A percentile compares a stretch with the other conserved stretches of the same genome.
These are phyloP conservation scores for Solanum pennellii DNA, from an alignment of 257 asterid genomes.

Conservation along the genomic window DNA sequence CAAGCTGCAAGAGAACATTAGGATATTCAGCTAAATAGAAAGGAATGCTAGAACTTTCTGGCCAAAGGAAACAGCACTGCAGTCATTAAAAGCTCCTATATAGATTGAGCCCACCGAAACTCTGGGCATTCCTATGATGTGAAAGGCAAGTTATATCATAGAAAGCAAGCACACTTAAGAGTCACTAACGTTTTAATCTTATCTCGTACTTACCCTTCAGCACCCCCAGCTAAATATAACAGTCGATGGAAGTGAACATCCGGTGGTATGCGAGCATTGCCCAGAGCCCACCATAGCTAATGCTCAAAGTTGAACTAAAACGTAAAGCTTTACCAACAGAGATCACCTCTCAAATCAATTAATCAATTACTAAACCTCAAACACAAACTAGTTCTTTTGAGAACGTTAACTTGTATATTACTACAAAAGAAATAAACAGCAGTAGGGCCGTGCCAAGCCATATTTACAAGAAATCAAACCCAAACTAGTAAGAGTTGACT, in stretches of 20 bases:
- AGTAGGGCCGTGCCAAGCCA: not conserved
- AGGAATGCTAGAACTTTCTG: not conserved
- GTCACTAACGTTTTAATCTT: not conserved
- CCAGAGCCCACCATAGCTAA: not conserved
- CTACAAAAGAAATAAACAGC: not conserved
- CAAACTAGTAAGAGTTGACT: not conserved
- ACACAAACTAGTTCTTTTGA: not conserved
- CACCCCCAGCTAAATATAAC: not conserved
- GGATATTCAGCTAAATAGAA: not conserved
- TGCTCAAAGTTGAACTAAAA: not conserved
- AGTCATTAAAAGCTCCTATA: not conserved
- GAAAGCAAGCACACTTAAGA: not conserved
- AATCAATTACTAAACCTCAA: not conserved
- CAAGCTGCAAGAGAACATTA: conserved; percentile 52
- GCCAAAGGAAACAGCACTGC: not conserved
- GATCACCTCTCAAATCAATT: not conserved
- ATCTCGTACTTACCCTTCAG: not conserved
- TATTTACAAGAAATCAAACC: not conserved
- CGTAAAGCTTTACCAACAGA: not conserved
- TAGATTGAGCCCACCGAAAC: not conserved
- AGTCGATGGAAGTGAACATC: not conserved
- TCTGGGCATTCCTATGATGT: not conserved
- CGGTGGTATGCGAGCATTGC: not conserved
- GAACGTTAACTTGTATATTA: not conserved
- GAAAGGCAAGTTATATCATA: not conserved